Percentiles rank a stretch among this genome's conserved stretches.
Evolutionary conservation across 352 stramenopile genomes (phyloP).

Genomic region (Phytophthora capsici): DNA sequence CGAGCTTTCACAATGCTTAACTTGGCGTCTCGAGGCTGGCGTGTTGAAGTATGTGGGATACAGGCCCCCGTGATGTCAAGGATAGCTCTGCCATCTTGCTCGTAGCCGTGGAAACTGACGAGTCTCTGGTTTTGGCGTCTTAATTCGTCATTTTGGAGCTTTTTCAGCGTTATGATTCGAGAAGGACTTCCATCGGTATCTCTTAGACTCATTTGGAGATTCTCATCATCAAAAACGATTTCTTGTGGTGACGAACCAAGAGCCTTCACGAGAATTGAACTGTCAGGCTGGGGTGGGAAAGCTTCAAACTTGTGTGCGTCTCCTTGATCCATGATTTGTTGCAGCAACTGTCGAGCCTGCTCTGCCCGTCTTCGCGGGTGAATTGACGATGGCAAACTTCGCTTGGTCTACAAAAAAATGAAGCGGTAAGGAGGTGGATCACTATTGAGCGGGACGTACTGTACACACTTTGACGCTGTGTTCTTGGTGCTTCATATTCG

Average conservation of each 20-base stretch:
- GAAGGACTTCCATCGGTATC: slow-evolving; percentile 5
- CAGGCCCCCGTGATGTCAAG: slow-evolving; percentile 34
- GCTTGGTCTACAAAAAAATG: slow-evolving; percentile 4
- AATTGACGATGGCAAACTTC: slow-evolving; percentile 19
- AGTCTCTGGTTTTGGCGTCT: slow-evolving; percentile 18
- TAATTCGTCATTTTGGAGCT: slow-evolving; percentile 14
- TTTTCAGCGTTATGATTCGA: slow-evolving; percentile 11
- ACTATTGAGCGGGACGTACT: neutral
- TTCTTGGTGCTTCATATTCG: neutral
- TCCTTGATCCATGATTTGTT: slow-evolving; percentile 33
- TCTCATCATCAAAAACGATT: slow-evolving; percentile 13
- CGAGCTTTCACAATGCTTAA: slow-evolving; percentile 22
- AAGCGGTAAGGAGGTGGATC: neutral
- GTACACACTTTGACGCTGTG: slow-evolving; percentile 7
- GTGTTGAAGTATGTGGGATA: slow-evolving; percentile 35
- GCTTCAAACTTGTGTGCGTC: slow-evolving; percentile 1
- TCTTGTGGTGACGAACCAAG: slow-evolving; percentile 17
- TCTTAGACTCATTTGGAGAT: slow-evolving; percentile 24
- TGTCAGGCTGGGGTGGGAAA: neutral
- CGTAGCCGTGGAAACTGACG: slow-evolving; percentile 33
- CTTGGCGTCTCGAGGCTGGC: slow-evolving; percentile 36
- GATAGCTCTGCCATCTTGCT: slow-evolving; percentile 22
- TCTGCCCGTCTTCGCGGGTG: slow-evolving; percentile 46
- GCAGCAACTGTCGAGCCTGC: slow-evolving; percentile 44
- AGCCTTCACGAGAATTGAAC: slow-evolving; percentile 10